Base-by-base conservation (phyloP, 305 asterid genomes). In the Striga hermonthica region DNA sequence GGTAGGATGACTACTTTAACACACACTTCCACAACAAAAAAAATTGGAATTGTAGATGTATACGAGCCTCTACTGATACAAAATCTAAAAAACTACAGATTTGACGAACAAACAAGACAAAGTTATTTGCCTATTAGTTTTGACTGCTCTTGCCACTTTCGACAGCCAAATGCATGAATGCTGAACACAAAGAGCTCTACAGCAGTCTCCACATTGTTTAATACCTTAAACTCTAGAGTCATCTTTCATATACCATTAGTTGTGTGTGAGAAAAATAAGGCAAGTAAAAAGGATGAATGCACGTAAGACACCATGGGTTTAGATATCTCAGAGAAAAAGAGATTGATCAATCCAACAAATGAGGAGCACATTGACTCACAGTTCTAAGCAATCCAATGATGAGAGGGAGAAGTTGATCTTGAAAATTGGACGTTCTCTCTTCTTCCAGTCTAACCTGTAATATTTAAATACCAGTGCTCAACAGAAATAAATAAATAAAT, bases 381-480 rank as follows among this genome's bases (percentile, higher is more conserved):
- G 99, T 94, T 84, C 97, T 84, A 67, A 94, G 96, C 81, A 94
- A 84, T 74, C 99, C 99, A 79, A 94, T 86, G 71, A 88, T 78
- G 75, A 90, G 83, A 62, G 99, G 97, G 72, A 94, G 97, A 78
- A 94, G 95, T 76, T 83, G 95, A 74, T 94, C 99, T 64, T 82
- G 87, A 60, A 90, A 85, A 79, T 84, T 80, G 48, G 89, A 82
- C 63, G 80, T 72, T 68, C 84, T 86, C 69, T 90, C 99, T 78
- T 93, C 95, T 73, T 86, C 89, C 82, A 83, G 65, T 70, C 77
- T 78, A 79, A 73, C 92, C 99, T 93, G 90, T 73, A 84, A 72
- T 56, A 62, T 67, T 43, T 60, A 65, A 68, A 66, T 55, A 71
- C 58, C 40, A 64, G 69, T 60, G 65, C 71, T 76, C 61, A 69